Conservation (phyloP, 1,139 yeast species). For the Pichia sp. region DNA sequence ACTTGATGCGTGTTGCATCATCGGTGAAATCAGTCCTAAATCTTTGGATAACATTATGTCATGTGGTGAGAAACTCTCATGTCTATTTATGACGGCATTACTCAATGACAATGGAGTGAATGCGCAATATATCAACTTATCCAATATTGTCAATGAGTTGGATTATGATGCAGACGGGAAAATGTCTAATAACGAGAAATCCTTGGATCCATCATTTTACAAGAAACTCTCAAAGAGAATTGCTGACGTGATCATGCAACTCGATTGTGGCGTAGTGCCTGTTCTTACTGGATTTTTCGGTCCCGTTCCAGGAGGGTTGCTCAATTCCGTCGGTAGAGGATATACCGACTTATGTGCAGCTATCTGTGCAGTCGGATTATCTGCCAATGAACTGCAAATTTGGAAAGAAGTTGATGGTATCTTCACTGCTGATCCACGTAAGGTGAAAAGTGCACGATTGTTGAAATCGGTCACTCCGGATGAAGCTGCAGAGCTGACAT, state of each 20-base stretch:
- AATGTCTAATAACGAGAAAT: conserved; percentile 11
- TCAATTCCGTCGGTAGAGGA: conserved; percentile 93
- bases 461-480: conserved; percentile 91
- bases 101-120: conserved; percentile 75
- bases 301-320: conserved; percentile 84
- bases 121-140: conserved; percentile 73
- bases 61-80: conserved; percentile 87
- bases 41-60: conserved; percentile 89
- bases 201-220: conserved; percentile 63
- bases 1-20: conserved; percentile 78
- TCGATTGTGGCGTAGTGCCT: conserved; percentile 53
- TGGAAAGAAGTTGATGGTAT: conserved; percentile 99
- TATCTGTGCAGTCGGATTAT: conserved; percentile 82
- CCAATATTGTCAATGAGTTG: conserved; percentile 43
- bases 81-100: conserved; percentile 79
- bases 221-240: conserved; percentile 52
- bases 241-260: conserved; percentile 44
- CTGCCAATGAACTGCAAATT: conserved; percentile 90
- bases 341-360: conserved; percentile 98
- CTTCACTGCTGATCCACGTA: conserved; percentile 96
- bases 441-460: conserved; percentile 84
- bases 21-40: conserved; percentile 86
- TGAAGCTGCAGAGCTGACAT: conserved; percentile 96
- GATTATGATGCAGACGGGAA: conserved; percentile 30
- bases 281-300: conserved; percentile 97